Evolutionary conservation across 257 asterid species (phyloP).

Genomic region (Lavandula angustifolia): DNA sequence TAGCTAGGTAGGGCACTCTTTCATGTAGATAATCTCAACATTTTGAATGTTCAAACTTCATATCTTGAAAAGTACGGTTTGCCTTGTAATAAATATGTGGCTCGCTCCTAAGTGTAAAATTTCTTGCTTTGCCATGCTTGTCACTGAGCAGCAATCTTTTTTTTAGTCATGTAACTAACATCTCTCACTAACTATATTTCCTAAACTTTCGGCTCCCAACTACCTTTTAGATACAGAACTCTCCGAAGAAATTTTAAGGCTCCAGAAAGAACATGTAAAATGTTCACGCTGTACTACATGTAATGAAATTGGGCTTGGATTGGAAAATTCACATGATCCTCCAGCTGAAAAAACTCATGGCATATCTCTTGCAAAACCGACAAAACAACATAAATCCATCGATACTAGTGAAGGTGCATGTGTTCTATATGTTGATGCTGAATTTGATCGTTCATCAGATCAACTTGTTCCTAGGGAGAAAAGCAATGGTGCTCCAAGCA

Average conservation of each 20-base stretch:
- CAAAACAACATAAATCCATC: slow-evolving; percentile 44
- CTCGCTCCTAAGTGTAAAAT: slow-evolving; percentile 7
- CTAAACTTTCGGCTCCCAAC: slow-evolving; percentile 14
- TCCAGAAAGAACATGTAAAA: slow-evolving; percentile 39
- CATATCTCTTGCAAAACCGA: slow-evolving; percentile 14
- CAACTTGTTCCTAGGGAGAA: slow-evolving; percentile 24
- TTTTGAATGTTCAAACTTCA: slow-evolving; percentile 5
- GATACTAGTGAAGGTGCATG: slow-evolving; percentile 29
- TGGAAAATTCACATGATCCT: slow-evolving; percentile 37
- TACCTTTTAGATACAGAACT: slow-evolving; percentile 59
- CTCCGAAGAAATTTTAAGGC: slow-evolving; percentile 56
- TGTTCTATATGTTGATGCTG: slow-evolving; percentile 30
- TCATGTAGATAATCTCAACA: background rate
- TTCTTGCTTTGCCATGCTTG: slow-evolving; percentile 1
- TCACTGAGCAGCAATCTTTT: slow-evolving; percentile 4
- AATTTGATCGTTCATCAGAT: slow-evolving; percentile 31
- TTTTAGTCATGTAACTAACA: slow-evolving; percentile 1
- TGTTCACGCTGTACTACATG: slow-evolving; percentile 25
- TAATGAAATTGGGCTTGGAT: slow-evolving; percentile 39
- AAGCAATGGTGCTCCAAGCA: slow-evolving; percentile 32
- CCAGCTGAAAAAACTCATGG: slow-evolving; percentile 33
- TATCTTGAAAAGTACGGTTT: background rate
- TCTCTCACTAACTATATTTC: slow-evolving; percentile 23
- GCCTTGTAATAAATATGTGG: background rate
- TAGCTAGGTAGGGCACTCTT: too few relatives aligned